These are phyloP conservation scores for Salix purpurea DNA, from an alignment of 345 rosid species.

Conservation along the genomic window DNA sequence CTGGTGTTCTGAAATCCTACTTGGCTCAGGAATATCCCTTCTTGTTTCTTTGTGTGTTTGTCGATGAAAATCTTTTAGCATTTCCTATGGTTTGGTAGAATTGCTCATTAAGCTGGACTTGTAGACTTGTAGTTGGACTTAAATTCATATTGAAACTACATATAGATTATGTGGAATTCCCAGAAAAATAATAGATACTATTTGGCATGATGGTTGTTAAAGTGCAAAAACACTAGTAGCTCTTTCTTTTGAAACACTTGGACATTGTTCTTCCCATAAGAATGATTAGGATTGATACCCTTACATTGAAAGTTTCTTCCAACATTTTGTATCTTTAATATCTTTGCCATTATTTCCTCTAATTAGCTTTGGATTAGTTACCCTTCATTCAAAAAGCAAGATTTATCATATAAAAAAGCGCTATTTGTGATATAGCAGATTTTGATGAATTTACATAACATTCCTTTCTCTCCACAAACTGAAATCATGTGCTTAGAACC, in stretches of 20 bases:
- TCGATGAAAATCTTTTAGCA: background rate
- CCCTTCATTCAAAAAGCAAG: background rate
- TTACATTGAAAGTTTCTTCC: background rate
- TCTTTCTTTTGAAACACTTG: background rate
- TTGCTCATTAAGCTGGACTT: background rate
- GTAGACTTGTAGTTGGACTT: background rate
- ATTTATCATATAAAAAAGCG: background rate
- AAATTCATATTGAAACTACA: background rate
- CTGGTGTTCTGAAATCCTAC: background rate
- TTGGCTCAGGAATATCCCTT: background rate
- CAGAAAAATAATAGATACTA: too few relatives aligned
- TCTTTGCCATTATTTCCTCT: too few relatives aligned
- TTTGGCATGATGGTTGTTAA: too few relatives aligned
- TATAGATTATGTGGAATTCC: background rate
- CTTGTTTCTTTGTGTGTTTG: background rate
- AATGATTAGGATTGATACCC: background rate
- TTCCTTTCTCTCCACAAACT: conserved; percentile 9
- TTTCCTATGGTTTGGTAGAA: background rate
- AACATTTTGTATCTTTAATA: too few relatives aligned
- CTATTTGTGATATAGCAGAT: background rate
- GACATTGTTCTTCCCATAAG: background rate
- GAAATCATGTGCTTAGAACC: conserved; percentile 37
- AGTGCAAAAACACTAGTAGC: too few relatives aligned
- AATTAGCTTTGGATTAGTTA: too few relatives aligned
- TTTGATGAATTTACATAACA: background rate